A percentile compares a stretch with the other conserved stretches of the same genome.
Evolutionary conservation across 495 filamentous ascomycete species (phyloP).

Genomic region (Clavariopsis aquatica): DNA sequence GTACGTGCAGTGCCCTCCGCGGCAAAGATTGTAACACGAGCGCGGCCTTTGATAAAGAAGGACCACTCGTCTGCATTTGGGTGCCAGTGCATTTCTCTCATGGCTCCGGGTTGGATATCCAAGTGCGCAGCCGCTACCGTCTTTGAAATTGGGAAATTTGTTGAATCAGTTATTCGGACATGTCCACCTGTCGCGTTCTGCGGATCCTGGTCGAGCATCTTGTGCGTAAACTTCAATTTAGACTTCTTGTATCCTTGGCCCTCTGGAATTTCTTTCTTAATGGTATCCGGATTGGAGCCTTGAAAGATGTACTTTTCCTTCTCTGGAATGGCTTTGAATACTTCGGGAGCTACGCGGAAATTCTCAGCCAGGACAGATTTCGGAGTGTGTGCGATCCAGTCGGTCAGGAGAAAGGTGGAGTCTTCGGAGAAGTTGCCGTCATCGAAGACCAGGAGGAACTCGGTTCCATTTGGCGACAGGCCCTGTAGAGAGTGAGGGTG

Average conservation of each 20-base stretch:
- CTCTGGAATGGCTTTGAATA: conserved; percentile 59
- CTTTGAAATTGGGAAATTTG: conserved; percentile 64
- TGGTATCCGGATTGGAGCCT: conserved; percentile 61
- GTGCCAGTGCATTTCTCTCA: conserved; percentile 84
- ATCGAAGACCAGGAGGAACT: conserved; percentile 72
- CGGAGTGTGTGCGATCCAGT: conserved; percentile 68
- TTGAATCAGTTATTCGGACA: conserved; percentile 66
- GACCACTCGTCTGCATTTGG: conserved; percentile 74
- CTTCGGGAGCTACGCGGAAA: conserved; percentile 60
- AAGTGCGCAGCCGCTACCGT: conserved; percentile 66
- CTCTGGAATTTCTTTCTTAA: conserved; percentile 49
- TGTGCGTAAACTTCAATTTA: conserved; percentile 61
- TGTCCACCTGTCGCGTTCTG: conserved; percentile 56
- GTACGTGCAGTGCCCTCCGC: conserved; percentile 61
- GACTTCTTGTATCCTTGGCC: conserved; percentile 55
- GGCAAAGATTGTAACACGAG: conserved; percentile 65
- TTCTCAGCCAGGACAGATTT: conserved; percentile 65
- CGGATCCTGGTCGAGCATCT: conserved; percentile 61
- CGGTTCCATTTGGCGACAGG: conserved; percentile 63
- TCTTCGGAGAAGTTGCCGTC: conserved; percentile 70
- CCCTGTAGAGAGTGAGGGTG: conserved; percentile 71
- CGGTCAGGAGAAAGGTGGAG: conserved; percentile 66
- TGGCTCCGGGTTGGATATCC: conserved; percentile 64
- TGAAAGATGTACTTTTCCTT: conserved; percentile 72
- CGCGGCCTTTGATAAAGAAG: conserved; percentile 70